These are phyloP conservation scores for Candida incommunis DNA, from an alignment of 805 yeast species.

Conservation along the genomic window DNA sequence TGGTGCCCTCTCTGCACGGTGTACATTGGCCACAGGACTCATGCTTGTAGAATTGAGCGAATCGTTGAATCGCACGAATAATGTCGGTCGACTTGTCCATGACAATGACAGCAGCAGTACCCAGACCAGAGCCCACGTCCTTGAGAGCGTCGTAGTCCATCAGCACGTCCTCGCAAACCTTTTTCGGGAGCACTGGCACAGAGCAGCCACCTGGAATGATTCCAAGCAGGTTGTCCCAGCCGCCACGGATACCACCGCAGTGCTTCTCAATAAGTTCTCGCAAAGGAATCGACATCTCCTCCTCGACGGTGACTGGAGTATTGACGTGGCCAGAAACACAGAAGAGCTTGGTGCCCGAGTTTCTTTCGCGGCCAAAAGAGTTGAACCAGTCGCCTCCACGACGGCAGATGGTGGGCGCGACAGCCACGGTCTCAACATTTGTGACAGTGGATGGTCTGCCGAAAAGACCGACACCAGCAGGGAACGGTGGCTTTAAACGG, in stretches of 20 bases:
- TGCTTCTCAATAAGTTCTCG: conserved; percentile 72
- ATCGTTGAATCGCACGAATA: conserved; percentile 73
- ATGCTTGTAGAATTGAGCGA: conserved; percentile 74
- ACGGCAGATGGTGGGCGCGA: conserved; percentile 78
- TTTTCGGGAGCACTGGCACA: conserved; percentile 65
- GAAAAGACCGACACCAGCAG: conserved; percentile 83
- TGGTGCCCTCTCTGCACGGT: conserved; percentile 89
- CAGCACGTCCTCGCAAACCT: conserved; percentile 48
- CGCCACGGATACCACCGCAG: conserved; percentile 84
- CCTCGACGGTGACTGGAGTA: conserved; percentile 87
- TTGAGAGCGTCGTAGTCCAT: conserved; percentile 84
- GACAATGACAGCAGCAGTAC: conserved; percentile 88
- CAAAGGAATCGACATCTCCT: conserved; percentile 84
- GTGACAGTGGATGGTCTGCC: conserved; percentile 89
- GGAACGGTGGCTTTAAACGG: conserved; percentile 87
- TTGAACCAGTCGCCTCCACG: conserved; percentile 86
- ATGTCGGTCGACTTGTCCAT: conserved; percentile 80
- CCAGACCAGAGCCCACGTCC: conserved; percentile 78
- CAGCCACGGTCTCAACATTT: conserved; percentile 83
- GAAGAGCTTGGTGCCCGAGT: conserved; percentile 68
- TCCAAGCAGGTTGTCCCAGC: conserved; percentile 83
- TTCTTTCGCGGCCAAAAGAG: conserved; percentile 72
- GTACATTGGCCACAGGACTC: conserved; percentile 94
- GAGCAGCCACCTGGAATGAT: conserved; percentile 88
- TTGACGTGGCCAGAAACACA: conserved; percentile 86